Evolutionary conservation across 148 eudicot genomes (phyloP).

Genomic region (Rhododendron simsii): DNA sequence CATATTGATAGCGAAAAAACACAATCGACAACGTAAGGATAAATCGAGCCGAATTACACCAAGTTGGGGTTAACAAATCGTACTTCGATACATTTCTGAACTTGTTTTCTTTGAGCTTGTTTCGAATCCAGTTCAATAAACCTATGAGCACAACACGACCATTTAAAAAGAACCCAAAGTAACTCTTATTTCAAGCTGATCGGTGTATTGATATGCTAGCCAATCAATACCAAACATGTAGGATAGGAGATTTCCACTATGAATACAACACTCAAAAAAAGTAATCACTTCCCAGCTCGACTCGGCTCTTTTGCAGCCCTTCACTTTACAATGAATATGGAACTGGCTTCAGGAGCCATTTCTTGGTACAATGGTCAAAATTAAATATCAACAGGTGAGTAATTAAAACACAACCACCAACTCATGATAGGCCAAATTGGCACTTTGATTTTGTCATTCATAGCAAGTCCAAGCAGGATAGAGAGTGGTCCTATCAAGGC

Average conservation of each 20-base stretch:
- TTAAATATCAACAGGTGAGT: background rate
- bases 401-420: background rate
- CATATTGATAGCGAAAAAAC: background rate
- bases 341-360: background rate
- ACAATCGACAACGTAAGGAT: background rate
- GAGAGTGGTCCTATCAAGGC: background rate
- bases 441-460: background rate
- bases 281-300: background rate
- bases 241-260: background rate
- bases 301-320: background rate
- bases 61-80: no score
- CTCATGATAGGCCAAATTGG: background rate
- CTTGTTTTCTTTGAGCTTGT: background rate
- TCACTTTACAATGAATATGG: background rate
- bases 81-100: background rate
- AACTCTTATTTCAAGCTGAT: background rate
- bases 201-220: background rate
- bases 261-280: background rate
- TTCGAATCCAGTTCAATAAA: background rate
- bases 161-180: background rate
- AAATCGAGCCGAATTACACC: background rate
- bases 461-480: background rate
- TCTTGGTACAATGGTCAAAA: background rate
- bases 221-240: background rate
- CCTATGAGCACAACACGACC: background rate